A percentile compares a stretch with the other conserved stretches of the same genome.
Evolutionary conservation across 495 filamentous ascomycete genomes (phyloP).

Genomic region (Penicillium dipodomyicola): DNA sequence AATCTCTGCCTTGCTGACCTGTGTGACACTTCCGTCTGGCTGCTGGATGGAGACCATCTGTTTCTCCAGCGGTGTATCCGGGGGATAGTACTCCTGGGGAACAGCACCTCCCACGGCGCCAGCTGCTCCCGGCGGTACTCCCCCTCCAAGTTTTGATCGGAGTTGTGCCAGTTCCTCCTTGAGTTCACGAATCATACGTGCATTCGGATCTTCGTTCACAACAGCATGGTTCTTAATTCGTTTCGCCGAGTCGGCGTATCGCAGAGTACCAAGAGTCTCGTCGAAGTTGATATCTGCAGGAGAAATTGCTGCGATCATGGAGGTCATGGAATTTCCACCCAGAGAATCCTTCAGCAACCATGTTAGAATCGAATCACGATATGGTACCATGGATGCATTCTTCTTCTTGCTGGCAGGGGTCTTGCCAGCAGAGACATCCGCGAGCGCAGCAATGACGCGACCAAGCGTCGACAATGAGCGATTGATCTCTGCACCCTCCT

Average conservation of each 20-base stretch:
- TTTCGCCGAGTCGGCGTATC: conserved; percentile 97
- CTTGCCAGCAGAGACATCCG: conserved; percentile 74
- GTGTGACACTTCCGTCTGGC: conserved; percentile 81
- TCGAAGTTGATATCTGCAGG: conserved; percentile 99
- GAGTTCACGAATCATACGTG: conserved; percentile 95
- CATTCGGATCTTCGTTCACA: conserved; percentile 98
- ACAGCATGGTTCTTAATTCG: conserved; percentile 99
- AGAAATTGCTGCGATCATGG: conserved; percentile 98
- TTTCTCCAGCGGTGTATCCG: conserved; percentile 87
- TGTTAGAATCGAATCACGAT: conserved; percentile 94
- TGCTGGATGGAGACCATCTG: conserved; percentile 95
- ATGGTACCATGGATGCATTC: conserved; percentile 82
- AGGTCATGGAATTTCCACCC: conserved; percentile 98
- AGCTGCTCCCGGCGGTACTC: conserved; percentile 45
- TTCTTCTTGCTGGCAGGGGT: conserved; percentile 75
- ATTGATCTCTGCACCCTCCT: conserved; percentile 99
- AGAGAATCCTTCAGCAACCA: conserved; percentile 98
- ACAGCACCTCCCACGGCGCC: conserved; percentile 41
- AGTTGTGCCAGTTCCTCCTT: conserved; percentile 92
- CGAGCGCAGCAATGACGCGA: conserved; percentile 95
- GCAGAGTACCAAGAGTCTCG: conserved; percentile 90
- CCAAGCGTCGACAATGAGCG: conserved; percentile 93
- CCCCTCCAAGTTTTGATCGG: conserved; percentile 79
- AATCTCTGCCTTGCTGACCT: conserved; percentile 98
- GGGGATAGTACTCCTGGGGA: conserved; percentile 78